Evolutionary conservation across 495 filamentous ascomycete genomes (phyloP), one percentile per base, ranked within the genome.

Genomic region (Annulohypoxylon maeteangense): DNA sequence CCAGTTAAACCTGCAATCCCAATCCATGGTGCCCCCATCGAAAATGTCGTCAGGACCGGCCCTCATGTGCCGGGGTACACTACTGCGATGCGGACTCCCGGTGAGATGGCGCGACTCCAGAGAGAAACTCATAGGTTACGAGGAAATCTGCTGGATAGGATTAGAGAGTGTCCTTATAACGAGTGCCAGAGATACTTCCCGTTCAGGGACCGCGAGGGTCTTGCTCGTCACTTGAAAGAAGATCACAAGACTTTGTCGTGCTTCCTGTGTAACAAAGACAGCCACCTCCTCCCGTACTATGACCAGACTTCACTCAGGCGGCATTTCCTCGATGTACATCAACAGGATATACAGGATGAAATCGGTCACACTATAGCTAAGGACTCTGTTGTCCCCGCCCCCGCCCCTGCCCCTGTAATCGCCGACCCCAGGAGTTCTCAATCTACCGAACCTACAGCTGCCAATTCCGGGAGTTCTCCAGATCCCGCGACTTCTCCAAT

Each of bases 11-110:
- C 76, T n/a, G 69, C 62, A 27, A 71, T 82, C 20, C 78, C 79
- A 0, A 69, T 80, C 42, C 67, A 79, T 8, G 78, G 69, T 7
- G 74, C 81, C 4, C 78, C 78, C 4, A 18, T 83, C 14, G 81
- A 84, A 25, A 51, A 62, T 1, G 55, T 82, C 31, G 75, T 83
- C 42, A 73, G 69, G 45, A 67, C 78, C 7, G 74, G 74, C 0
- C 68, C 75, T 22, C 68, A 62, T 40, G 60, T 79, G 36, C 82
- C 82, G 2, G 66, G 62, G 14, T 76, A 79, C 16, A 77, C 79
- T 27, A 69, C 77, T 20, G 75, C 75, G 6, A 78, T 84, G 53
- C 55, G 80, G 62, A 84, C 81, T 18, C 80, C 82, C 2, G 76
- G 74, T 10, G 82, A 84, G 68, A 32, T 72, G 1, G 76, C 75